Conservation (phyloP, 2,329 filamentous ascomycete species). For the Monosporascus cannonballus region DNA sequence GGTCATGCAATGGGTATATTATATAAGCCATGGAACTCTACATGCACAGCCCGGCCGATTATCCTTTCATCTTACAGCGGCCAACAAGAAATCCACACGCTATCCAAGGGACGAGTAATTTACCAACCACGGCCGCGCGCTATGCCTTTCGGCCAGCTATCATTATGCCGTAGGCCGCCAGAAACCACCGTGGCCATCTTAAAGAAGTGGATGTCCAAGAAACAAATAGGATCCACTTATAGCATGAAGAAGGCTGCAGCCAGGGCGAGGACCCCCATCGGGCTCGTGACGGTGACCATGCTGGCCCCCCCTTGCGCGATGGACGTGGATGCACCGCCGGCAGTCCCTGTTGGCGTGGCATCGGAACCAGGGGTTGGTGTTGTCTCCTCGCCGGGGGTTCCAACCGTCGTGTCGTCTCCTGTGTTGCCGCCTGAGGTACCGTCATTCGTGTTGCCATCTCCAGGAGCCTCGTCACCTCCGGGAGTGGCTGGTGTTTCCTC, state of each 20-base stretch:
- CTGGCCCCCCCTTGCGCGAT: slow-evolving; percentile 12
- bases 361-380: not conserved
- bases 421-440: slow-evolving; percentile 4
- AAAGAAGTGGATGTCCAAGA: too few species aligned
- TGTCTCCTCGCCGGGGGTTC: not conserved
- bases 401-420: slow-evolving; percentile 10
- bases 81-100: too few species aligned
- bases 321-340: slow-evolving; percentile 1
- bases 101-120: too few species aligned
- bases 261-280: slow-evolving; percentile 36
- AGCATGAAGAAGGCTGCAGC: slow-evolving; percentile 38
- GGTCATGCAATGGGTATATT: slow-evolving; percentile 18
- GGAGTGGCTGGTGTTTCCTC: not conserved
- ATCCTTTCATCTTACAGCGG: too few species aligned
- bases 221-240: slow-evolving; percentile 8
- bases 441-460: slow-evolving; percentile 4
- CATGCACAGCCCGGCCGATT: slow-evolving; percentile 3
- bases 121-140: too few species aligned
- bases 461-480: slow-evolving; percentile 10
- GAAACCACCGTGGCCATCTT: not conserved
- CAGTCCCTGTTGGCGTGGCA: not conserved
- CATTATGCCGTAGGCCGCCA: not conserved
- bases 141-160: not conserved
- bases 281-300: slow-evolving; percentile 31
- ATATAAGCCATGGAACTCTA: slow-evolving; percentile 13